Evolutionary conservation across 2,329 filamentous ascomycete species (phyloP), one percentile per base, ranked within the genome.

Genomic region (Colletotrichum orbiculare): DNA sequence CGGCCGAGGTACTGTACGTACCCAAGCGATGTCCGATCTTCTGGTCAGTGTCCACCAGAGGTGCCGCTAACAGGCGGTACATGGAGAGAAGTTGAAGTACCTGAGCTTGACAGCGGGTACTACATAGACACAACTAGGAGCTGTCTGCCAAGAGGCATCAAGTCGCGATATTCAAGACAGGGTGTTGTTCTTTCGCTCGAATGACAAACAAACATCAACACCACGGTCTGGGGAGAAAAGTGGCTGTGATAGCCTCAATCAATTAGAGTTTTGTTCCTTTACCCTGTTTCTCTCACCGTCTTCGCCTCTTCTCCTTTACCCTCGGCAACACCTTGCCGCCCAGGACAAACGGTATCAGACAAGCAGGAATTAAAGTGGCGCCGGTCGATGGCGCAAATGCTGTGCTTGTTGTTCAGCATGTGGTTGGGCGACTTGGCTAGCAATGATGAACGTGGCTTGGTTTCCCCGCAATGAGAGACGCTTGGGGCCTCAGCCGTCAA

Each of bases 1-100:
- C 9, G 54, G 17, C 11, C 17, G 37, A 60, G 43, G 62, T 65
- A 48, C 62, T 65, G 46, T 65, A 65, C 62, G 62, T 65, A 65
- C 62, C 62, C 25, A 46, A 41, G n/a, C 12, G 25, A 59, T 50
- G 57, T 61, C 58, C 39, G 52, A 65, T 53, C 38, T 61, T 61
- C 35, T 62, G 46, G 52, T 43, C 12, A 46, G 62, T 65, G 62
- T 62, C 62, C 62, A 62, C 62, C 62, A 17, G 52, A 50, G 13
- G 57, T 65, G 56, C 50, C 62, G 41, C 62, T 65, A 62, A 62
- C 62, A 62, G 3, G 11, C 55, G 62, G 62, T 65, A 65, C 62
- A 62, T 47, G 34, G 35, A 35, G 62, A 38, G 52, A 61, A 52
- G 39, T 41, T 65, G 42, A 15, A 47, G 62, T 65, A 65, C 62